Conservation (phyloP, 2,329 filamentous ascomycete species). For the Pestalotiopsis sp. region DNA sequence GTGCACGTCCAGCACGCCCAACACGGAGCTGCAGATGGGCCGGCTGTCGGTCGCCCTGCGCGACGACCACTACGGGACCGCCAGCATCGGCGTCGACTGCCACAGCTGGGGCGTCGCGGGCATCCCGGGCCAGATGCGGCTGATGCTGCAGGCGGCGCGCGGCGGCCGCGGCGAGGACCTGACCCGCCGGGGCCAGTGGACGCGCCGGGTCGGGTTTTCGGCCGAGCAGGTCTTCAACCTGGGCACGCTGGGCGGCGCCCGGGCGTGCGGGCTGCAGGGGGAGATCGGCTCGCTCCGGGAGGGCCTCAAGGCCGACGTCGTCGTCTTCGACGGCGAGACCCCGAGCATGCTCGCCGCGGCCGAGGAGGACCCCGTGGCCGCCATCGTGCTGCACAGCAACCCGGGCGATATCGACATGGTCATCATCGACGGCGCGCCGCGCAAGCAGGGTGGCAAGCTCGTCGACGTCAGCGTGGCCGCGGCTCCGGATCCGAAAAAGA, state of each 20-base stretch:
- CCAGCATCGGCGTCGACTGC: constrained; percentile 37
- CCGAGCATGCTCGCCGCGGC: constrained; percentile 19
- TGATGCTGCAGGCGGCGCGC: constrained; percentile 34
- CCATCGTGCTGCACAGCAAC: constrained; percentile 20
- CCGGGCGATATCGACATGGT: constrained; percentile 19
- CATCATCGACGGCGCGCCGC: constrained; percentile 18
- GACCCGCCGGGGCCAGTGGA: constrained; percentile 24
- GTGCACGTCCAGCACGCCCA: constrained; percentile 46
- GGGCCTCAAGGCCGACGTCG: constrained; percentile 49
- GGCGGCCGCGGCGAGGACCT: constrained; percentile 30
- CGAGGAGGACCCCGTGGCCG: constrained; percentile 19
- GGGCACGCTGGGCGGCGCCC: constrained; percentile 48
- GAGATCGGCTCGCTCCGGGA: constrained; percentile 46
- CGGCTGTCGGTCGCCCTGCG: constrained; percentile 37
- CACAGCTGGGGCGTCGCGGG: constrained; percentile 31
- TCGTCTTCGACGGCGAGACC: constrained; percentile 42
- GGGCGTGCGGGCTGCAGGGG: constrained; percentile 41
- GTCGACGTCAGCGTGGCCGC: constrained; percentile 12
- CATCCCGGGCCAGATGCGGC: constrained; percentile 35
- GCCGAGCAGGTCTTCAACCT: constrained; percentile 51
- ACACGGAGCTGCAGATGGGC: constrained; percentile 54
- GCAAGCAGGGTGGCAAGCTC: constrained; percentile 17
- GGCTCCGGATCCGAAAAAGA: constrained; percentile 7
- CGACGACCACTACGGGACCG: constrained; percentile 29
- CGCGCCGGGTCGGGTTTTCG: constrained; percentile 28